Base-by-base conservation (phyloP, 495 filamentous ascomycete species). In the Chaetomidium leptoderma region DNA sequence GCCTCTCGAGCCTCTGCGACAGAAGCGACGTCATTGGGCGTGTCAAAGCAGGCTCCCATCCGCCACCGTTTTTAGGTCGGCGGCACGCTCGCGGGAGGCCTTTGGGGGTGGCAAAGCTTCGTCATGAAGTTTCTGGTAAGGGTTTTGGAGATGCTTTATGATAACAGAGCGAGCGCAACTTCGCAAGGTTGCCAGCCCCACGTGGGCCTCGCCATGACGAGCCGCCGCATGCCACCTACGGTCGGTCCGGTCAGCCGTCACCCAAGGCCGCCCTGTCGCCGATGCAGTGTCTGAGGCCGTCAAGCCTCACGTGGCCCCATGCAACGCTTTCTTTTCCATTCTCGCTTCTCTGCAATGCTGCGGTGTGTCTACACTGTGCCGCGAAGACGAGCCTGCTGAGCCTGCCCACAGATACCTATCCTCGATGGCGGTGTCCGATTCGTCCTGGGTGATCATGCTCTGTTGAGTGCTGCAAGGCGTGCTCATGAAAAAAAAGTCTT, bases 11-110 rank as follows among this genome's bases (percentile, higher is more conserved):
- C 26, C 48, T 63, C 45, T 27, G 27, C 35, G 8, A 35, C 32
- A n/a, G 23, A 33, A 29, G 57, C 64, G 68, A 72, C 66, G 66
- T 72, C 68, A 72, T 72, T 70, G 66, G 69, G 33, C 57, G 56
- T 56, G 57, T 36, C 37, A 26, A 36, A 24, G 32, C 32, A 56
- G 39, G 27, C 33, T 46, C 19, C 47, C 53, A 50, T 57, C 56
- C 57, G 50, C 53, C 62, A 61, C 62, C 35, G 30, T 35, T 47
- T 35, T 47, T 3, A 32, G 3, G 11, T 27, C 43, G 39, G 35
- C 23, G 26, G 36, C 4, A 2, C 36, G 16, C 13, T n/a, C 16
- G 19, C 6, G 21, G 5, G 53, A n/a, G 9, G 6, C 2, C 19
- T 7, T 23, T n/a, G 26, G 19, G 36, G 14, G 16, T 53, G 24